A percentile compares a stretch with the other conserved stretches of the same genome.
Evolutionary conservation across 2,329 filamentous ascomycete genomes (phyloP).

Genomic region (Chaetomiaceae sp.): DNA sequence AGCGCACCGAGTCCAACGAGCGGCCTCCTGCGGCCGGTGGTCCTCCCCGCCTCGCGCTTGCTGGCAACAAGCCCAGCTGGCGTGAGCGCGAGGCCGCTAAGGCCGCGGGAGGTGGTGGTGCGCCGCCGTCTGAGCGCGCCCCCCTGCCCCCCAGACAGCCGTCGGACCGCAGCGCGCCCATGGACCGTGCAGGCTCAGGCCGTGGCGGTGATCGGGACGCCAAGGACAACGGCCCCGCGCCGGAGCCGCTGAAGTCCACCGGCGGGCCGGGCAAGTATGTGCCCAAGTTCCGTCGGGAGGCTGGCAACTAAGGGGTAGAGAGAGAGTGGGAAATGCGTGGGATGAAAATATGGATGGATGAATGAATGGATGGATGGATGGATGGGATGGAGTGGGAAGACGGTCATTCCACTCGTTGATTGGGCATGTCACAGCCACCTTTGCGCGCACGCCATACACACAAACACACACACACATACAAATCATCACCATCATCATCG

Average conservation of each 20-base stretch:
- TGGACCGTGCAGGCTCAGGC: conserved; percentile 42
- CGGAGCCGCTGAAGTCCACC: conserved; percentile 49
- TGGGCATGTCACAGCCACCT: background rate
- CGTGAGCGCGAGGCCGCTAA: conserved; percentile 55
- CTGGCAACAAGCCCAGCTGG: conserved; percentile 51
- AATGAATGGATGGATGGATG: background rate
- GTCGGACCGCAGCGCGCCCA: conserved; percentile 37
- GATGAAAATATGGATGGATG: background rate
- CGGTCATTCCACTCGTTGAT: conserved; percentile 9
- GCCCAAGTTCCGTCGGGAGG: conserved; percentile 37
- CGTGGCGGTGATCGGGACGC: conserved; percentile 38
- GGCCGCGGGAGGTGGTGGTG: conserved; percentile 24
- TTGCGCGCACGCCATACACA: too few relatives aligned
- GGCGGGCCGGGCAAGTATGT: conserved; percentile 57
- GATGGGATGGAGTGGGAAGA: too few relatives aligned
- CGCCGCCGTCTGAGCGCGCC: conserved; percentile 23
- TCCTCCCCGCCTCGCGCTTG: conserved; percentile 52
- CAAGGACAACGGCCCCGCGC: conserved; percentile 38
- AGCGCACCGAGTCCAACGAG: conserved; percentile 42
- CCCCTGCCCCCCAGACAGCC: conserved; percentile 29
- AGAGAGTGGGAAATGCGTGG: background rate
- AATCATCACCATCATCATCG: too few relatives aligned
- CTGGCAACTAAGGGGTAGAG: conserved; percentile 15
- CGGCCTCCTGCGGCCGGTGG: conserved; percentile 33
- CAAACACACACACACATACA: too few relatives aligned